Evolutionary conservation across 78 protist genomes (phyloP).

Genomic region (Trichosphaerium sp.): DNA sequence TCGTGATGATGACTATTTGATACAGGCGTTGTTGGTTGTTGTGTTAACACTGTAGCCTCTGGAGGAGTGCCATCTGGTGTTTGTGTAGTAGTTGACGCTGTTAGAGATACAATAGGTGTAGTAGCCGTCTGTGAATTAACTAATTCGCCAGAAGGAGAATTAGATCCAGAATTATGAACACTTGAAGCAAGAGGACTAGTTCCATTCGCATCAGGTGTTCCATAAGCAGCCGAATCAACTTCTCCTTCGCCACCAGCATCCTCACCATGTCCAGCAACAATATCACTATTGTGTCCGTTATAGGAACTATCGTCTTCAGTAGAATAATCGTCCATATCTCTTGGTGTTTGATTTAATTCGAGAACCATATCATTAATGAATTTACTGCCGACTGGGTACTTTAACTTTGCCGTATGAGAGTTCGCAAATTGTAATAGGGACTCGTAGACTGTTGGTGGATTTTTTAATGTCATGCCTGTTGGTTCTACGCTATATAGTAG

Average conservation of each 20-base stretch:
- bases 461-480: slow-evolving; percentile 23
- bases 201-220: background rate
- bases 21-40: background rate
- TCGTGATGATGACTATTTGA: background rate
- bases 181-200: background rate
- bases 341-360: no score
- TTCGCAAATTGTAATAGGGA: background rate
- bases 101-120: background rate
- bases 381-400: background rate
- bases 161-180: no score
- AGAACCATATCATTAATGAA: background rate
- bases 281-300: background rate
- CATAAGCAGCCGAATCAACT: background rate
- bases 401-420: background rate
- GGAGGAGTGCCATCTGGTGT: background rate
- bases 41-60: background rate
- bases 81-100: background rate
- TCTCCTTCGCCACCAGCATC: background rate
- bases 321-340: background rate
- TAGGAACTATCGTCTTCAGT: background rate
- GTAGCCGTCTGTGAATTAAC: background rate
- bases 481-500: slow-evolving; percentile 9
- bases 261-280: background rate
- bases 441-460: slow-evolving; percentile 33
- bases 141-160: background rate